A percentile compares a stretch with the other conserved stretches of the same genome.
These are phyloP conservation scores for Vitis riparia DNA, from an alignment of 164 flowering plant genomes.

Conservation along the genomic window DNA sequence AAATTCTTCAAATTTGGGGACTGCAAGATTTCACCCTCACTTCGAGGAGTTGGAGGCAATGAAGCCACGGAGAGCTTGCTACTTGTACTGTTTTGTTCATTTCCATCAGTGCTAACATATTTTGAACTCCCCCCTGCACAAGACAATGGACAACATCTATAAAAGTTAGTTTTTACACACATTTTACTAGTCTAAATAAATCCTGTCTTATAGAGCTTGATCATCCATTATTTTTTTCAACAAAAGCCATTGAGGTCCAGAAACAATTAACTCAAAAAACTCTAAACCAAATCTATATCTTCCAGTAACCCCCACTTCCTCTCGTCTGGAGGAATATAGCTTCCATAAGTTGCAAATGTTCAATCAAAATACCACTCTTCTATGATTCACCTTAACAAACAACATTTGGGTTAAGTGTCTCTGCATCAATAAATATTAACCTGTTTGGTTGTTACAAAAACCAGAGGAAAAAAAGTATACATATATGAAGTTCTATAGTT, in stretches of 20 bases:
- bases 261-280: background rate
- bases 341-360: background rate
- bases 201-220: background rate
- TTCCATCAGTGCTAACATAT: constrained; percentile 34
- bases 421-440: background rate
- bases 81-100: constrained; percentile 22
- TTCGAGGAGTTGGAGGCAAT: constrained; percentile 49
- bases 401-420: background rate
- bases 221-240: too few species aligned
- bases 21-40: constrained; percentile 61
- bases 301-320: too few species aligned
- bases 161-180: too few species aligned
- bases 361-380: background rate
- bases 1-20: constrained; percentile 58
- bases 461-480: too few species aligned
- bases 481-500: too few species aligned
- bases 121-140: constrained; percentile 43
- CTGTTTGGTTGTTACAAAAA: background rate
- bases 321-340: background rate
- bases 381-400: background rate
- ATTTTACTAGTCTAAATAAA: background rate
- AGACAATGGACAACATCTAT: constrained; percentile 4
- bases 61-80: constrained; percentile 45
- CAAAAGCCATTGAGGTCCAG: background rate
- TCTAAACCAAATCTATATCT: background rate